Evolutionary conservation across 768 basidiomycete genomes (phyloP).

Genomic region (Lentinus tigrinus): DNA sequence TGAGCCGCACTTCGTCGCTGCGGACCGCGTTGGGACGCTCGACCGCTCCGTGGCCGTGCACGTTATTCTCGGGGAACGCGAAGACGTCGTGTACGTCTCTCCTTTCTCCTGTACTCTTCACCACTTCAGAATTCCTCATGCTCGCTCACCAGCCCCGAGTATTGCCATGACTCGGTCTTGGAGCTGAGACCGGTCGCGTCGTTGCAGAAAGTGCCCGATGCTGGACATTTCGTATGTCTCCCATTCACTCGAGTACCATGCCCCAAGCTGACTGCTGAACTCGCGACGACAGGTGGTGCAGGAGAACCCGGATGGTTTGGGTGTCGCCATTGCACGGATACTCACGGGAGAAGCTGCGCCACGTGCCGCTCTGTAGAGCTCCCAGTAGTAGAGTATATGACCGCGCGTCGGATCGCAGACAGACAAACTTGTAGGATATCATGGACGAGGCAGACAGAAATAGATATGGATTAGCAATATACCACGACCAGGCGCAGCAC

Average conservation of each 20-base stretch:
- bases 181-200: not conserved
- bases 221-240: constrained; percentile 3
- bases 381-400: no score
- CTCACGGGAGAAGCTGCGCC: no score
- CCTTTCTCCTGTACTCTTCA: not conserved
- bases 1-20: constrained; percentile 11
- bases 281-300: no score
- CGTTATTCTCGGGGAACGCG: constrained; percentile 10
- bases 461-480: no score
- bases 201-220: not conserved
- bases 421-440: no score
- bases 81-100: constrained; percentile 3
- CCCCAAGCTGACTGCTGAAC: no score
- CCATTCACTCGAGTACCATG: not conserved
- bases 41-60: constrained; percentile 6
- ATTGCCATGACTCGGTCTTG: not conserved
- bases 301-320: no score
- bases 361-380: no score
- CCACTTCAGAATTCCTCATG: not conserved
- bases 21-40: constrained; percentile 9
- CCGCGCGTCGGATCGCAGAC: no score
- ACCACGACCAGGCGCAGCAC: no score
- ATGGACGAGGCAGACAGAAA: no score
- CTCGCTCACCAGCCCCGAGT: not conserved
- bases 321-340: no score